These are phyloP conservation scores for Tricholoma saponaceum DNA, from an alignment of 768 basidiomycete species.

Conservation along the genomic window DNA sequence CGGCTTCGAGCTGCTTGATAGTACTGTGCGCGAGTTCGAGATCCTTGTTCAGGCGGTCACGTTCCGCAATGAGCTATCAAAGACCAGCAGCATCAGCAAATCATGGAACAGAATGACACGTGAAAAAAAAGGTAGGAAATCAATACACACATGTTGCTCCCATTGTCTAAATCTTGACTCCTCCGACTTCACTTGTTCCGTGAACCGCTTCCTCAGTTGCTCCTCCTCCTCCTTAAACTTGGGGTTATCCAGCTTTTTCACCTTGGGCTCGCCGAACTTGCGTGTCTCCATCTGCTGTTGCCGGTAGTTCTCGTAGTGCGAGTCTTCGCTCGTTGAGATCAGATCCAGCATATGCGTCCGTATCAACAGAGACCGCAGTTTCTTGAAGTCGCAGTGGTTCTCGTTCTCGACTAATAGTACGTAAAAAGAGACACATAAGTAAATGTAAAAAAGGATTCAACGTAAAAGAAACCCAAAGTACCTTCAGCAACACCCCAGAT, in stretches of 20 bases:
- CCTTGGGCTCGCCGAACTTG: conserved; percentile 97
- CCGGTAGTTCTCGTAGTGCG: conserved; percentile 97
- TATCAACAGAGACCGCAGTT: conserved; percentile 91
- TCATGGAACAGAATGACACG: background rate
- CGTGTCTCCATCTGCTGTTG: conserved; percentile 99
- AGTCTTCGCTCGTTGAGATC: conserved; percentile 92
- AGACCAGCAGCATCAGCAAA: conserved; percentile 17
- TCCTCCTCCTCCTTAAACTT: conserved; percentile 99
- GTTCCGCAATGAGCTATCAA: conserved; percentile 89
- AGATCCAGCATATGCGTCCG: conserved; percentile 98
- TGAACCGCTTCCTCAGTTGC: conserved; percentile 92
- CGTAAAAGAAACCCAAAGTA: conserved; percentile 24
- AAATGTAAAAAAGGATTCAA: background rate
- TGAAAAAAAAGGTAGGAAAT: conserved; percentile 2
- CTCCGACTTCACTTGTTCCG: conserved; percentile 99
- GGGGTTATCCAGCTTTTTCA: conserved; percentile 98
- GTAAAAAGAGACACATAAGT: background rate
- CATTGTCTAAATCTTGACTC: conserved; percentile 97
- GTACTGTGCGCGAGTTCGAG: conserved; percentile 88
- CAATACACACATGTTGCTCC: conserved; percentile 87
- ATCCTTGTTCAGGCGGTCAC: conserved; percentile 98
- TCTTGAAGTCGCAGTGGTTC: conserved; percentile 98
- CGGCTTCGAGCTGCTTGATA: conserved; percentile 88
- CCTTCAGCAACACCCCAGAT: conserved; percentile 99
- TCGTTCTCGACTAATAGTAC: conserved; percentile 85